Evolutionary conservation across 257 asterid genomes (phyloP).

Genomic region (Penstemon davidsonii): DNA sequence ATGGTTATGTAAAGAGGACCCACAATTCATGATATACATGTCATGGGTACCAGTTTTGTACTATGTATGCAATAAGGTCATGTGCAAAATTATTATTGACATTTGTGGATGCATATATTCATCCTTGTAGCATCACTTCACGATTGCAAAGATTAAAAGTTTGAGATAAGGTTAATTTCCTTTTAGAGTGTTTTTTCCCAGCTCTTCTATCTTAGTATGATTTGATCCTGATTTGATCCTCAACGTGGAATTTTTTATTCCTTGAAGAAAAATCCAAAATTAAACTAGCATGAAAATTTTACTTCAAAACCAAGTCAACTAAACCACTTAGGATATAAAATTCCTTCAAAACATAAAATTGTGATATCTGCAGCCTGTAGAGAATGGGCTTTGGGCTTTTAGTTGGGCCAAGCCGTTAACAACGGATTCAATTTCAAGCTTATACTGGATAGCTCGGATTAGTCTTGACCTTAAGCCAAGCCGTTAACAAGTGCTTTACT

Average conservation of each 20-base stretch:
- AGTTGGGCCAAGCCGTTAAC: too few species aligned
- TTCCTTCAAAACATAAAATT: too few species aligned
- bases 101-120: background rate
- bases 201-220: background rate
- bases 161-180: background rate
- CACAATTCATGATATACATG: conserved; percentile 3
- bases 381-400: too few species aligned
- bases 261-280: background rate
- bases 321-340: too few species aligned
- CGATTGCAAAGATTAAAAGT: background rate
- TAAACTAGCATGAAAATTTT: too few species aligned
- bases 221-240: background rate
- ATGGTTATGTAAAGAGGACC: conserved; percentile 18
- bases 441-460: too few species aligned
- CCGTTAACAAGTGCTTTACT: too few species aligned
- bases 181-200: background rate
- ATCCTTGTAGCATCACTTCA: background rate
- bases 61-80: conserved; percentile 13
- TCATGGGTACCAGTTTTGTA: background rate
- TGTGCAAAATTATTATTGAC: background rate
- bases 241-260: background rate
- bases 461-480: too few species aligned
- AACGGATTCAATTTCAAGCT: too few species aligned
- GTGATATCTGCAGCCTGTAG: too few species aligned
- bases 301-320: too few species aligned